Conservation (phyloP, 2,329 filamentous ascomycete genomes). For the Hortaea sp. region DNA sequence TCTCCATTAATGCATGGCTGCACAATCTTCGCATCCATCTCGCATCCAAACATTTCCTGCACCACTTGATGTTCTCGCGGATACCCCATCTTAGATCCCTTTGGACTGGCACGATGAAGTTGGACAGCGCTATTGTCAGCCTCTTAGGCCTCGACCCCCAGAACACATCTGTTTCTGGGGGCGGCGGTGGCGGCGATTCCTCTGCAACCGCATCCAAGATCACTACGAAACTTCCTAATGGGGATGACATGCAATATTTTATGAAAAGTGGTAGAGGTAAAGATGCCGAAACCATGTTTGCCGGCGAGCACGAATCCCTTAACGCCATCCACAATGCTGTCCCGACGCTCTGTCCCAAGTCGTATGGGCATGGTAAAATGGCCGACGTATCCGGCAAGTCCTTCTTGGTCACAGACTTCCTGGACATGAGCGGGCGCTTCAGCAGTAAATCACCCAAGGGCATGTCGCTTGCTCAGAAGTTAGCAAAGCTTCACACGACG, state of each 20-base stretch:
- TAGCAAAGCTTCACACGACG: constrained; percentile 69
- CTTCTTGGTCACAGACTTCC: constrained; percentile 65
- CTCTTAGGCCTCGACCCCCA: constrained; percentile 50
- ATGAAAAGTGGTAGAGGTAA: constrained; percentile 58
- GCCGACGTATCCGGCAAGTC: constrained; percentile 37
- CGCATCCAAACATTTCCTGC: not conserved
- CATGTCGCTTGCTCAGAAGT: constrained; percentile 58
- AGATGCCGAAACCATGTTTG: constrained; percentile 58
- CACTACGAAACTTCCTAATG: constrained; percentile 36
- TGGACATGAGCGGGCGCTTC: constrained; percentile 47
- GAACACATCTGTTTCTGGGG: constrained; percentile 45
- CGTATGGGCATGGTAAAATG: constrained; percentile 60
- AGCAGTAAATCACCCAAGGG: constrained; percentile 25
- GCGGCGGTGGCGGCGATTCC: constrained; percentile 57
- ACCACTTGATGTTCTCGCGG: not conserved
- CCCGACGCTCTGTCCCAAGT: constrained; percentile 64
- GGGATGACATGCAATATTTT: constrained; percentile 50
- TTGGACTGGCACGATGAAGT: constrained; percentile 30
- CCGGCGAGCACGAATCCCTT: constrained; percentile 71
- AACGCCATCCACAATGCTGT: constrained; percentile 67
- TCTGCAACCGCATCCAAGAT: constrained; percentile 56
- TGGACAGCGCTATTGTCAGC: constrained; percentile 54
- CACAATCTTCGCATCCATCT: not conserved
- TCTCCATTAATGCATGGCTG: not conserved
- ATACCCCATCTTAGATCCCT: not conserved